phyloP scores from a whole-genome alignment of 441 rosid species.

The Oxalis stricta region DNA sequence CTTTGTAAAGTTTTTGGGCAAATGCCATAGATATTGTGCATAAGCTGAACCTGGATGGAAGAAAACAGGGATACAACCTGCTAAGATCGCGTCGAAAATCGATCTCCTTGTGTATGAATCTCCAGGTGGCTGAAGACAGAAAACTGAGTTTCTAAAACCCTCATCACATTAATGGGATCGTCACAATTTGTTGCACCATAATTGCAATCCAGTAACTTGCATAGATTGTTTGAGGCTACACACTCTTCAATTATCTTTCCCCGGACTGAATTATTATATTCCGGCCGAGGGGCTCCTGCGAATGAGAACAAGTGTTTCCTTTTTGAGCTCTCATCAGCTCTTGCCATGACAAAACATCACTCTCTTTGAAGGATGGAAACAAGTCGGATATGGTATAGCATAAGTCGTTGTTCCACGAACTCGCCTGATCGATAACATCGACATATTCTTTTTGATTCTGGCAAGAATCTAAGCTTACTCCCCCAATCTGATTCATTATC shows the following conservation, averaged over 20 bases:
- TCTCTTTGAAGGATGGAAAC: slow-evolving; percentile 54
- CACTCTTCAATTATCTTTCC: slow-evolving; percentile 65
- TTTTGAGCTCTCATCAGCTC: slow-evolving; percentile 19
- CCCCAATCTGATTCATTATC: slow-evolving; percentile 63
- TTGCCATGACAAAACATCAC: slow-evolving; percentile 52
- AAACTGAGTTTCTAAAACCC: slow-evolving; percentile 47
- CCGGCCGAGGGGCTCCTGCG: slow-evolving; percentile 74
- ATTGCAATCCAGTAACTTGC: slow-evolving; percentile 58
- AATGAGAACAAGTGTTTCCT: slow-evolving; percentile 52
- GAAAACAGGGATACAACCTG: slow-evolving; percentile 84
- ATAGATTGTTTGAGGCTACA: slow-evolving; percentile 30
- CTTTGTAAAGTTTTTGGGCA: slow-evolving; percentile 36
- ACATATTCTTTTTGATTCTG: slow-evolving; percentile 54
- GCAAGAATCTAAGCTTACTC: slow-evolving; percentile 54
- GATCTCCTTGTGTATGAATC: slow-evolving; percentile 84
- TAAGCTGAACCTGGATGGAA: slow-evolving; percentile 72
- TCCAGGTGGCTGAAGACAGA: slow-evolving; percentile 72
- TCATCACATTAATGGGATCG: slow-evolving; percentile 50
- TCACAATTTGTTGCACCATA: slow-evolving; percentile 47
- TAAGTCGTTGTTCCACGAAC: slow-evolving; percentile 59
- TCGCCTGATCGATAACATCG: slow-evolving; percentile 54
- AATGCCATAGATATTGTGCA: slow-evolving; percentile 68
- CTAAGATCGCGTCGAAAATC: slow-evolving; percentile 57
- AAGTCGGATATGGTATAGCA: slow-evolving; percentile 75
- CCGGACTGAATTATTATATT: slow-evolving; percentile 35